Evolutionary conservation across 2,329 filamentous ascomycete species (phyloP).

Genomic region (Trichoderma sp.): DNA sequence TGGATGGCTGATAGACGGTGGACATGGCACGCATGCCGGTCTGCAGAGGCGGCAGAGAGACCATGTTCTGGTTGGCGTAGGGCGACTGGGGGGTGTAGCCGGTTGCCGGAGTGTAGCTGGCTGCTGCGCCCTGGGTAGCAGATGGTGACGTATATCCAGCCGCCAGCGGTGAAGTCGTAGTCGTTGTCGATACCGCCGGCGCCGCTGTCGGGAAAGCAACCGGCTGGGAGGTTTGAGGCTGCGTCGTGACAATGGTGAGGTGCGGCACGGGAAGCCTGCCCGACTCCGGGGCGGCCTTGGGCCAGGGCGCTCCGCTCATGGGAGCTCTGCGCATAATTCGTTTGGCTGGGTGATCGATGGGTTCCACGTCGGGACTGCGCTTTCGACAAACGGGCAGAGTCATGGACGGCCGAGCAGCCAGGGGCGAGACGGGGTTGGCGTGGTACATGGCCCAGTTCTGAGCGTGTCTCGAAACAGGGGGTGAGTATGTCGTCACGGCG

Average conservation of each 20-base stretch:
- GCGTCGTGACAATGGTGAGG: constrained; percentile 61
- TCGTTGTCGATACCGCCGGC: not conserved
- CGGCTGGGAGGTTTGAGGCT: constrained; percentile 26
- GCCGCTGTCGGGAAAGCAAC: constrained; percentile 31
- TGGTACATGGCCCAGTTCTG: constrained; percentile 42
- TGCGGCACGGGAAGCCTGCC: constrained; percentile 66
- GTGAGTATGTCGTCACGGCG: constrained; percentile 40
- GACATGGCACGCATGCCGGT: constrained; percentile 69
- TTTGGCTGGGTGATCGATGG: constrained; percentile 55
- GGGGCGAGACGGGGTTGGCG: constrained; percentile 45
- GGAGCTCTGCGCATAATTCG: constrained; percentile 35
- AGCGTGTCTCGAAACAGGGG: constrained; percentile 36
- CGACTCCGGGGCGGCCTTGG: constrained; percentile 26
- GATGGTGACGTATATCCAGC: constrained; percentile 14
- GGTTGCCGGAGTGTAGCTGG: not conserved
- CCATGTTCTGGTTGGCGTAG: constrained; percentile 30
- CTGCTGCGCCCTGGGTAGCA: not conserved
- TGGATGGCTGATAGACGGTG: constrained; percentile 62
- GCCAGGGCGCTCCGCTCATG: constrained; percentile 25
- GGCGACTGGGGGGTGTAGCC: constrained; percentile 45
- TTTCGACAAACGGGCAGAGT: constrained; percentile 45
- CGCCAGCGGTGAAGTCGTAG: not conserved
- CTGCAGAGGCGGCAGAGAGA: constrained; percentile 63
- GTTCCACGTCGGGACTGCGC: constrained; percentile 50
- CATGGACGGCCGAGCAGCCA: constrained; percentile 47